Percentiles rank a stretch among this genome's conserved stretches.
Evolutionary conservation across 1,284 basidiomycete genomes (phyloP).

Genomic region (Ustilago sp.): DNA sequence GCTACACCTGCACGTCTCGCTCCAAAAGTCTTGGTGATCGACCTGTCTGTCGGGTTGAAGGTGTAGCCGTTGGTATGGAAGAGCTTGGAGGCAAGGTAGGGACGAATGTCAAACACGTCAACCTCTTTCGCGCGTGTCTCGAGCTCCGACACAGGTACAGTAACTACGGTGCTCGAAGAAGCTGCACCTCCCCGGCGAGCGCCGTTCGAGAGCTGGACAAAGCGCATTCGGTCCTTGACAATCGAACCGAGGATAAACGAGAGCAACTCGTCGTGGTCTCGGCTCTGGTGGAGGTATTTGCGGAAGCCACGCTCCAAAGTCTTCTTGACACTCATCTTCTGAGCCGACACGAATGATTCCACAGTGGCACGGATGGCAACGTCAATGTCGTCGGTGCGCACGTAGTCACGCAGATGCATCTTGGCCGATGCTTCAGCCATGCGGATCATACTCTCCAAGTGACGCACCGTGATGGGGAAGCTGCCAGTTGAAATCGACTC

Average conservation of each 20-base stretch:
- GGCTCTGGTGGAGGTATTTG: conserved; percentile 93
- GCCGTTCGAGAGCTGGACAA: conserved; percentile 71
- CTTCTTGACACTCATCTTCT: conserved; percentile 99
- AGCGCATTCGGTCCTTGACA: conserved; percentile 92
- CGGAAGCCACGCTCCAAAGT: conserved; percentile 91
- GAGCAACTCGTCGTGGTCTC: conserved; percentile 92
- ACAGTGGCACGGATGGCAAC: conserved; percentile 95
- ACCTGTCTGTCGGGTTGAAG: conserved; percentile 55
- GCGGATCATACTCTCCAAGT: conserved; percentile 98
- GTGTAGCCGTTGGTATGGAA: conserved; percentile 92
- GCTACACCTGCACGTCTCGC: conserved; percentile 19
- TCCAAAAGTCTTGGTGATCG: conserved; percentile 65
- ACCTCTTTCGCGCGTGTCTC: conserved; percentile 82
- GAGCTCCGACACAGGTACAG: conserved; percentile 64
- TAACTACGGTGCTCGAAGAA: conserved; percentile 41
- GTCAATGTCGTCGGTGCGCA: conserved; percentile 95
- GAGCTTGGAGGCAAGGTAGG: conserved; percentile 86
- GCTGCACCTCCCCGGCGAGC: conserved; percentile 23
- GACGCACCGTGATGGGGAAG: conserved; percentile 97
- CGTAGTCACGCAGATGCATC: conserved; percentile 97
- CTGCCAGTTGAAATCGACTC: conserved; percentile 97
- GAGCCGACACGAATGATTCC: conserved; percentile 92
- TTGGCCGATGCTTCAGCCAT: conserved; percentile 99
- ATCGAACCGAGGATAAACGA: conserved; percentile 93
- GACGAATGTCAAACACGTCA: conserved; percentile 88